These are phyloP conservation scores for Volutella citrinella DNA, from an alignment of 2,329 filamentous ascomycete species.

Conservation along the genomic window DNA sequence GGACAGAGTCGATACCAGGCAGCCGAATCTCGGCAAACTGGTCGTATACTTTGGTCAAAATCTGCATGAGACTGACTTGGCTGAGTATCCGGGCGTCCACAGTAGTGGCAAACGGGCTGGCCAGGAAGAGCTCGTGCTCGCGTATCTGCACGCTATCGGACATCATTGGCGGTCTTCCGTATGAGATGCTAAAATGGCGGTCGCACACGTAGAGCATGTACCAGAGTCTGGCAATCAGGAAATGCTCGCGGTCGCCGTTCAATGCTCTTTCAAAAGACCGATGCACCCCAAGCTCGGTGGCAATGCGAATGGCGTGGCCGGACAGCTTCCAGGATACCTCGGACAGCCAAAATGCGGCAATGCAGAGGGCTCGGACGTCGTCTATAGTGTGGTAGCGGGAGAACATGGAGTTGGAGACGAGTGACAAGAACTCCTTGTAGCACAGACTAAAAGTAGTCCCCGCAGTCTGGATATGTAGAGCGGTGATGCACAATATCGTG, in stretches of 20 bases:
- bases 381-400: conserved; percentile 52
- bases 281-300: conserved; percentile 55
- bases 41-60: too few species aligned
- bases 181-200: conserved; percentile 64
- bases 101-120: conserved; percentile 46
- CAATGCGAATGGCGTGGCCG: conserved; percentile 55
- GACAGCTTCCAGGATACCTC: conserved; percentile 56
- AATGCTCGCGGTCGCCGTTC: conserved; percentile 38
- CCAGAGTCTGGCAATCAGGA: conserved; percentile 58
- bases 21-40: too few species aligned
- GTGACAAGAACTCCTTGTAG: conserved; percentile 55
- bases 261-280: conserved; percentile 50
- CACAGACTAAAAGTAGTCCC: conserved; percentile 52
- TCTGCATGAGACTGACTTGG: conserved; percentile 57
- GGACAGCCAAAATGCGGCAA: conserved; percentile 63
- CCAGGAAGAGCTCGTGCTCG: conserved; percentile 54
- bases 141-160: conserved; percentile 55
- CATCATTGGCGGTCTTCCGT: conserved; percentile 56
- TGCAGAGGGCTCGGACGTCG: conserved; percentile 57
- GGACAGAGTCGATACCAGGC: too few species aligned
- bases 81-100: conserved; percentile 55
- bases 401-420: conserved; percentile 57
- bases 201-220: conserved; percentile 64
- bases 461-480: conserved; percentile 26
- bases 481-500: conserved; percentile 31